A percentile compares a stretch with the other conserved stretches of the same genome.
Evolutionary conservation across 352 stramenopile species (phyloP).

Genomic region (Globisporangium spinosum): DNA sequence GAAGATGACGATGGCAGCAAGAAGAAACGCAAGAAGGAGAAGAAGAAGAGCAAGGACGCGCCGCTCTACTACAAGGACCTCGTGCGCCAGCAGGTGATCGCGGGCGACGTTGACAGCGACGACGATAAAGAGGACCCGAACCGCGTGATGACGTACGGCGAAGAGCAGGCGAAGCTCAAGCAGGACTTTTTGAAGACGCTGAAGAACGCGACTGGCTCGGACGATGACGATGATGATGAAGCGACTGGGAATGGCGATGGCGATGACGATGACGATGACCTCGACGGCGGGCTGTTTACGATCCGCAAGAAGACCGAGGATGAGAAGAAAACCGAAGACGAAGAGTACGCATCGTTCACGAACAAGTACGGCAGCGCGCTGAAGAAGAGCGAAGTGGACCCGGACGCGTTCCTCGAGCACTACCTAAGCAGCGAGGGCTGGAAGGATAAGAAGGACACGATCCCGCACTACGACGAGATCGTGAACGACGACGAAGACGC

Average conservation of each 20-base stretch:
- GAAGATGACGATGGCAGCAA: constrained; percentile 23
- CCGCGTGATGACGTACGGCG: constrained; percentile 54
- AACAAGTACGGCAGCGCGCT: constrained; percentile 62
- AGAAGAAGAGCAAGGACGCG: constrained; percentile 29
- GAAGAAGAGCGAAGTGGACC: constrained; percentile 59
- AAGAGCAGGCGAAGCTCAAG: constrained; percentile 70
- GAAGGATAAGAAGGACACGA: constrained; percentile 69
- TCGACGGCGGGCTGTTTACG: constrained; percentile 71
- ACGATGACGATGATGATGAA: constrained; percentile 30
- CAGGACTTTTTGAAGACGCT: constrained; percentile 61
- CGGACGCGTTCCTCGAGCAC: constrained; percentile 74
- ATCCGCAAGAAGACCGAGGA: constrained; percentile 61
- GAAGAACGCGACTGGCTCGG: constrained; percentile 21
- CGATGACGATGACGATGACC: constrained; percentile 38
- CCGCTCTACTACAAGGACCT: constrained; percentile 94
- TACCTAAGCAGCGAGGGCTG: constrained; percentile 78
- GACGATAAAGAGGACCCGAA: constrained; percentile 64
- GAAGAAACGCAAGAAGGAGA: constrained; percentile 21
- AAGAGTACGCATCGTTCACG: constrained; percentile 58
- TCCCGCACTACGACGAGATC: constrained; percentile 81
- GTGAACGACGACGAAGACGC: constrained; percentile 88
- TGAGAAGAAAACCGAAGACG: constrained; percentile 63
- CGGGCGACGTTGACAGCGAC: constrained; percentile 64
- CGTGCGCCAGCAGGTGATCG: constrained; percentile 92
- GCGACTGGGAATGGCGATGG: constrained; percentile 22